Evolutionary conservation across 1,284 basidiomycete genomes (phyloP).

Genomic region (Heterobasidion parviporum): DNA sequence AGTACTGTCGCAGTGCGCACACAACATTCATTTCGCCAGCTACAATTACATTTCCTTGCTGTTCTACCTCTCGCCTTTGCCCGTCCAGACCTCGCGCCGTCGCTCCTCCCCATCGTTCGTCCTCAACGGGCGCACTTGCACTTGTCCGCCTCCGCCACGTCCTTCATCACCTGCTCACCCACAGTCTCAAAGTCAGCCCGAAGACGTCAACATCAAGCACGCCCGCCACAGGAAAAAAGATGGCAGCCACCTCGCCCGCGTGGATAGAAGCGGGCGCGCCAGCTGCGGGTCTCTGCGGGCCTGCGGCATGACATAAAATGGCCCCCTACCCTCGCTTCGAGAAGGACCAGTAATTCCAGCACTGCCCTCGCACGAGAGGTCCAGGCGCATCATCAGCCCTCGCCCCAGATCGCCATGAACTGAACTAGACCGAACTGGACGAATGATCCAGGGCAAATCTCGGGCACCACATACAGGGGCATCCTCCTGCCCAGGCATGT

Average conservation of each 20-base stretch:
- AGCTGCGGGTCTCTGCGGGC: not conserved
- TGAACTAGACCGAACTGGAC: too few species aligned
- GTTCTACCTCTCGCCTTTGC: not conserved
- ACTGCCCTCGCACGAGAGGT: not conserved
- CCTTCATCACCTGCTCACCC: slow-evolving; percentile 51
- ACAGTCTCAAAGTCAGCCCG: slow-evolving; percentile 7
- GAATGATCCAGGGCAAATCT: not conserved
- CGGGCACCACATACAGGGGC: not conserved
- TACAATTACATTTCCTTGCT: not conserved
- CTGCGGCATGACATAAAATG: not conserved
- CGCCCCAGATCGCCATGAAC: too few species aligned
- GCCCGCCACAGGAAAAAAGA: not conserved
- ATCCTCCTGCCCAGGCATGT: not conserved
- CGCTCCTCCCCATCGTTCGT: not conserved
- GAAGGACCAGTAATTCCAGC: not conserved
- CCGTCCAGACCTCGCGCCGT: not conserved
- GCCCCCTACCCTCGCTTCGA: not conserved
- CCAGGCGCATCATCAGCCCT: too few species aligned
- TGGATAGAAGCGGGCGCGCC: slow-evolving; percentile 5
- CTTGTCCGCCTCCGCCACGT: slow-evolving; percentile 60
- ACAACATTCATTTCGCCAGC: too few species aligned
- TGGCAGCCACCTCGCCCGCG: slow-evolving; percentile 2
- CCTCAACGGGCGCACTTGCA: slow-evolving; percentile 43
- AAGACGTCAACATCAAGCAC: not conserved
- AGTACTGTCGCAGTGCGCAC: too few species aligned